A percentile compares a stretch with the other conserved stretches of the same genome.
Conservation (phyloP, 306 rosid genomes). For the Vigna radiata region DNA sequence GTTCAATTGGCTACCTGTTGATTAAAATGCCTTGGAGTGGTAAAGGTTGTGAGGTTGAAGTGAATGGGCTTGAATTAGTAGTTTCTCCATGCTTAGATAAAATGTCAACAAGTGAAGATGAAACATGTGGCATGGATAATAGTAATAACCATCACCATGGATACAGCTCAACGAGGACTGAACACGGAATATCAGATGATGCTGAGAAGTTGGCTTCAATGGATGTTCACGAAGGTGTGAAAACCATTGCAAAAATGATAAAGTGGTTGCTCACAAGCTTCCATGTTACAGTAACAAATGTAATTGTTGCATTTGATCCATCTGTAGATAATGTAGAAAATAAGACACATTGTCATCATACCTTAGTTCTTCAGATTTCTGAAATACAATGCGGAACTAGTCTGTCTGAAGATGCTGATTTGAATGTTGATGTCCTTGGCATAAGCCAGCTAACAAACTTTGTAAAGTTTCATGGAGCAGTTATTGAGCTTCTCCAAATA, state of each 20-base stretch:
- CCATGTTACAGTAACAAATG: conserved; percentile 67
- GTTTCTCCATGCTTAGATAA: conserved; percentile 60
- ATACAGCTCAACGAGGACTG: conserved; percentile 48
- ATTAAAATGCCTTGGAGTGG: conserved; percentile 93
- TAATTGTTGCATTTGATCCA: conserved; percentile 87
- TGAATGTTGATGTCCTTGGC: conserved; percentile 72
- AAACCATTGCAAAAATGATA: conserved; percentile 89
- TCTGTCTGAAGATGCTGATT: conserved; percentile 73
- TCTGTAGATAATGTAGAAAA: conserved; percentile 51
- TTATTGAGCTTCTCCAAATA: conserved; percentile 74
- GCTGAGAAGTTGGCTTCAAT: conserved; percentile 60
- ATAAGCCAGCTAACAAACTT: conserved; percentile 76
- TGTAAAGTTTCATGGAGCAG: conserved; percentile 85
- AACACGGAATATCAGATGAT: conserved; percentile 48
- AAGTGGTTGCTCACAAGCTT: conserved; percentile 87
- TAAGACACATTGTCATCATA: conserved; percentile 40
- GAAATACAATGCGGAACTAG: conserved; percentile 87
- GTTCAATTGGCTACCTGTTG: conserved; percentile 79
- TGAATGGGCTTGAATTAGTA: conserved; percentile 86
- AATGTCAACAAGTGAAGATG: conserved; percentile 49
- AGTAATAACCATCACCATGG: conserved; percentile 38
- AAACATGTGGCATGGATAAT: conserved; percentile 48
- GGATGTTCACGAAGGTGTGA: conserved; percentile 95
- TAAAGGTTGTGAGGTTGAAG: conserved; percentile 84
- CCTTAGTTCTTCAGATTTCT: conserved; percentile 78